Conservation (phyloP, 305 asterid species). For the Nicotiana rustica region DNA sequence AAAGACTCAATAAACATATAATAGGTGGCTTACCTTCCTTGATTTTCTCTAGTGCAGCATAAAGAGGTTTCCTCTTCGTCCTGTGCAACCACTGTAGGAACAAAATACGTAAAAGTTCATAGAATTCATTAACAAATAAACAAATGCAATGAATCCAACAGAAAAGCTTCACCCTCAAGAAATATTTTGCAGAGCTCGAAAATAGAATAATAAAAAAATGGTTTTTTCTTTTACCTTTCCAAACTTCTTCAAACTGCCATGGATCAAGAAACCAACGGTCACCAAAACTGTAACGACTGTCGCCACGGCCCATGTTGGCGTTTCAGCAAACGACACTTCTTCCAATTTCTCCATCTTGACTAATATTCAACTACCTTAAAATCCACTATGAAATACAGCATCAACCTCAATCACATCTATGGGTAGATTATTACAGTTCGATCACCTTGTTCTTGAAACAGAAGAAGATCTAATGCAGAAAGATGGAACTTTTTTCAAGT, state of each 20-base stretch:
- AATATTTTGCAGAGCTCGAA: not conserved
- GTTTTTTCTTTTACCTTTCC: conserved; percentile 54
- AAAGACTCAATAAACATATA: not conserved
- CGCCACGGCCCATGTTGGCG: conserved; percentile 93
- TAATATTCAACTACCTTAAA: not conserved
- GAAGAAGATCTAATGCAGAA: not conserved
- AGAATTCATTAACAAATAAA: not conserved
- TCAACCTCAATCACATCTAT: conserved; percentile 24
- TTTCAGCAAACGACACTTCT: conserved; percentile 71
- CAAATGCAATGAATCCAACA: not conserved
- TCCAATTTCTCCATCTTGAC: conserved; percentile 45
- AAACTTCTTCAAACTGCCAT: conserved; percentile 67
- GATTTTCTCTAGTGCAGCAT: conserved; percentile 80
- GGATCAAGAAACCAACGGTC: conserved; percentile 62
- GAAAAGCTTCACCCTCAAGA: not conserved
- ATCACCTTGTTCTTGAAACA: conserved; percentile 2
- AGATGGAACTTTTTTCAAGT: not conserved
- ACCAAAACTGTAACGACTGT: conserved; percentile 71
- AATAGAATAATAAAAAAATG: not conserved
- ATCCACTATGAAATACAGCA: not conserved
- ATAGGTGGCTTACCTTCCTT: conserved; percentile 69
- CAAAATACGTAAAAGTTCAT: conserved; percentile 25
- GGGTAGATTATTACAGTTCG: not conserved
- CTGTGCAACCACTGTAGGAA: conserved; percentile 79
- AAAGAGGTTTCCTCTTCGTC: conserved; percentile 83